Conservation (phyloP, 2,329 filamentous ascomycete genomes). For the Pestalotiopsis sp. region DNA sequence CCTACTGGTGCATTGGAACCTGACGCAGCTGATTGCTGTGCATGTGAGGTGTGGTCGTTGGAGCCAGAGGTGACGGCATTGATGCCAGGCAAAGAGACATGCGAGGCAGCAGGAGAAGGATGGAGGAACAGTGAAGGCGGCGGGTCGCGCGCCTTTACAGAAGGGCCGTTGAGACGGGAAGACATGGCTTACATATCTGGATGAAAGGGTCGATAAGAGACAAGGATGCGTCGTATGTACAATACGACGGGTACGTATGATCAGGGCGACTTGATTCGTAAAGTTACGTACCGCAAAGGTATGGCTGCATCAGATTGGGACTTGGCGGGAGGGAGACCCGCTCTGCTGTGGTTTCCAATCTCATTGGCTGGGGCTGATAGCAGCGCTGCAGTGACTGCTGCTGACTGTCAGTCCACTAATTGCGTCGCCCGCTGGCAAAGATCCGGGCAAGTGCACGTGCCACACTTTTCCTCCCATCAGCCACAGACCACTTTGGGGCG, state of each 20-base stretch:
- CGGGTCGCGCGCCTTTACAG: slow-evolving; percentile 48
- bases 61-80: slow-evolving; percentile 36
- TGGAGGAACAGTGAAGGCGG: slow-evolving; percentile 82
- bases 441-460: background rate
- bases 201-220: background rate
- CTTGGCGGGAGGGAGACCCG: background rate
- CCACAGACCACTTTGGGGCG: background rate
- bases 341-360: background rate
- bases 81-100: slow-evolving; percentile 61
- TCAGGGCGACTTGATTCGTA: background rate
- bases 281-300: background rate
- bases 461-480: background rate
- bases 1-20: slow-evolving; percentile 25
- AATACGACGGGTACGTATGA: background rate
- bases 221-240: background rate
- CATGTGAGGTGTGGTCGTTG: slow-evolving; percentile 20
- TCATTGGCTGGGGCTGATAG: background rate
- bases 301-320: background rate
- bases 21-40: slow-evolving; percentile 16
- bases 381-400: background rate
- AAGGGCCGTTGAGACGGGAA: slow-evolving; percentile 23
- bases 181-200: slow-evolving; percentile 31
- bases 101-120: slow-evolving; percentile 76
- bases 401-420: no score
- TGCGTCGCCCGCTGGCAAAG: background rate